Percentiles rank a stretch among this genome's conserved stretches.
These are phyloP conservation scores for Hsuehochloa calcarea DNA, from an alignment of 176 grass and related monocot genomes.

Conservation along the genomic window DNA sequence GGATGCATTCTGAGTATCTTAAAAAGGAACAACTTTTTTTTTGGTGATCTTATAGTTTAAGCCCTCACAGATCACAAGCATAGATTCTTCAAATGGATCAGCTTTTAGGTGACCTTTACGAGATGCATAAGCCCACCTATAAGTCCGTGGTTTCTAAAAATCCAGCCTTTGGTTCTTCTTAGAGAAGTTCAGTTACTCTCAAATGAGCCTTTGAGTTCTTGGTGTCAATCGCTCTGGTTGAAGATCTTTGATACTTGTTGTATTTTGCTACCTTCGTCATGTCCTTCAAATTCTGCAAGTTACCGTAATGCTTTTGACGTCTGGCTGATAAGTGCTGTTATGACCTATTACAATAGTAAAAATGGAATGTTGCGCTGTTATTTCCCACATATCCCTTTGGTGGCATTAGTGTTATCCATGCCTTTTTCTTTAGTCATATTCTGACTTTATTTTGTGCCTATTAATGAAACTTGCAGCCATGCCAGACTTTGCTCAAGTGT, in stretches of 20 bases:
- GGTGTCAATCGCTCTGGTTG: not conserved
- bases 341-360: not conserved
- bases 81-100: not conserved
- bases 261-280: not conserved
- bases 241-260: not conserved
- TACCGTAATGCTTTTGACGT: not conserved
- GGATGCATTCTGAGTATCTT: no score
- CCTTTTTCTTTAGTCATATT: not conserved
- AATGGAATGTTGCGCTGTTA: not conserved
- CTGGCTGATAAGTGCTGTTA: not conserved
- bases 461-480: conserved; percentile 45
- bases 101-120: not conserved
- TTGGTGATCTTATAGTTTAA: not conserved
- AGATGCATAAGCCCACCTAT: not conserved
- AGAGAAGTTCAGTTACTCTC: not conserved
- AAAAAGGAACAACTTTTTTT: no score
- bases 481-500: conserved; percentile 79
- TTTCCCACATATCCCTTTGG: not conserved
- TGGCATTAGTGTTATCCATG: not conserved
- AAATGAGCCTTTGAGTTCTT: not conserved
- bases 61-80: not conserved
- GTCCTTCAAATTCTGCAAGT: not conserved
- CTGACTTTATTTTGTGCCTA: not conserved
- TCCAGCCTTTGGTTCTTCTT: not conserved
- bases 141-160: not conserved